Evolutionary conservation across 495 filamentous ascomycete genomes (phyloP).

Genomic region (Penicillium tannophilum): DNA sequence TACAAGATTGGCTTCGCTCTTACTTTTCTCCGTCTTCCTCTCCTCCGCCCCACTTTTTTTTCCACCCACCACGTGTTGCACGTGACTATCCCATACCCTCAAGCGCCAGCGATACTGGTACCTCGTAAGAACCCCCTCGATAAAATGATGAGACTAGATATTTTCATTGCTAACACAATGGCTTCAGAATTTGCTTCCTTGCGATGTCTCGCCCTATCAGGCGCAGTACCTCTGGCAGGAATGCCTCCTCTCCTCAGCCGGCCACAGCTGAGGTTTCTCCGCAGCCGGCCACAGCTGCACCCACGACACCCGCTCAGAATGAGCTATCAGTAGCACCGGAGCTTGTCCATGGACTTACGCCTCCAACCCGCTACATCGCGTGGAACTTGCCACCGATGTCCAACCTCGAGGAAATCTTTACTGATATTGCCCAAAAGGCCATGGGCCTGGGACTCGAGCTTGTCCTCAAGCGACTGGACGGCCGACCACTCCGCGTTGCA

Average conservation of each 20-base stretch:
- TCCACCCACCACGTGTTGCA: too few species aligned
- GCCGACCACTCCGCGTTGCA: constrained; percentile 58
- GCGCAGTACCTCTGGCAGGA: neutral
- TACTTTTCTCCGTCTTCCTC: too few species aligned
- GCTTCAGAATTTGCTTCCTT: neutral
- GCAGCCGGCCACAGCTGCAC: neutral
- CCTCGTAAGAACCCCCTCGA: neutral
- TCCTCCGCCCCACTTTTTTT: too few species aligned
- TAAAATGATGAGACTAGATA: too few species aligned
- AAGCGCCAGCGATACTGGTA: neutral
- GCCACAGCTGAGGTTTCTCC: neutral
- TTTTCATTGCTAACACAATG: neutral
- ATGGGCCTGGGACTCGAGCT: constrained; percentile 35
- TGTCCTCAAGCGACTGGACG: constrained; percentile 39
- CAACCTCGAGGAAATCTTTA: constrained; percentile 52
- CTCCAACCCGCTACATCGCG: neutral
- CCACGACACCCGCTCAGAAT: neutral
- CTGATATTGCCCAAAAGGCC: constrained; percentile 45
- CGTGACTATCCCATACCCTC: too few species aligned
- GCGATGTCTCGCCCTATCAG: neutral
- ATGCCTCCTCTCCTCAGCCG: neutral
- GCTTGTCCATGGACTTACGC: neutral
- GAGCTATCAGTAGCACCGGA: neutral
- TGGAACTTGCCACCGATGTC: constrained; percentile 46
- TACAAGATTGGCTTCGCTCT: too few species aligned